These are phyloP conservation scores for Aegle marmelos DNA, from an alignment of 345 rosid genomes.

Conservation along the genomic window DNA sequence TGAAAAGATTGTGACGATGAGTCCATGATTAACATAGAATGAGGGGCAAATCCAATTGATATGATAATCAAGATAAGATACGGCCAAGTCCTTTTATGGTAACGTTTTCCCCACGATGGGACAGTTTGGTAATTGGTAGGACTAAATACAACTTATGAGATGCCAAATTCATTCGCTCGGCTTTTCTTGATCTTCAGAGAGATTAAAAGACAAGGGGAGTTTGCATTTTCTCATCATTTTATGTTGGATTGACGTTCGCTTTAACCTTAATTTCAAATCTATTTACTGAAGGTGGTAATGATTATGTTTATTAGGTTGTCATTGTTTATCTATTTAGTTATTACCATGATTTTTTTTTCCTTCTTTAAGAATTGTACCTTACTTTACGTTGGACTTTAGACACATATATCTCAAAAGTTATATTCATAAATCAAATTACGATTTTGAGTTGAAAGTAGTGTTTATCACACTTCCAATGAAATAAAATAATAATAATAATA, in stretches of 20 bases:
- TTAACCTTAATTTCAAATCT: background rate
- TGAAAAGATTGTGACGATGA: background rate
- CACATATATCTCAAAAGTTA: too few species aligned
- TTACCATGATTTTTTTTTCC: too few species aligned
- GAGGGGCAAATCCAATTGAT: conserved; percentile 1
- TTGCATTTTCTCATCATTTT: background rate
- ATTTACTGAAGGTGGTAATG: background rate
- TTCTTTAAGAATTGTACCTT: too few species aligned
- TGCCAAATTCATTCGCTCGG: background rate
- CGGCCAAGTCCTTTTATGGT: background rate
- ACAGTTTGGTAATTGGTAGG: background rate
- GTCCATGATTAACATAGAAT: background rate
- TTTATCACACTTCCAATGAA: too few species aligned
- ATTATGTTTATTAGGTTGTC: background rate
- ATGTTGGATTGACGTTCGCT: background rate
- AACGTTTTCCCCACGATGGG: background rate
- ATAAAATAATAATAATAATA: too few species aligned
- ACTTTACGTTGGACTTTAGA: too few species aligned
- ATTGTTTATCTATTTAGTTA: background rate
- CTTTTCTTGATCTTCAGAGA: background rate
- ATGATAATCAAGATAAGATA: background rate
- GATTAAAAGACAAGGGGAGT: background rate
- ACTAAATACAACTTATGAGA: too few species aligned
- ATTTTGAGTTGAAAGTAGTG: too few species aligned
- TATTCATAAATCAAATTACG: too few species aligned